Evolutionary conservation across 768 basidiomycete species (phyloP).

Genomic region (Lactarius psammicola): DNA sequence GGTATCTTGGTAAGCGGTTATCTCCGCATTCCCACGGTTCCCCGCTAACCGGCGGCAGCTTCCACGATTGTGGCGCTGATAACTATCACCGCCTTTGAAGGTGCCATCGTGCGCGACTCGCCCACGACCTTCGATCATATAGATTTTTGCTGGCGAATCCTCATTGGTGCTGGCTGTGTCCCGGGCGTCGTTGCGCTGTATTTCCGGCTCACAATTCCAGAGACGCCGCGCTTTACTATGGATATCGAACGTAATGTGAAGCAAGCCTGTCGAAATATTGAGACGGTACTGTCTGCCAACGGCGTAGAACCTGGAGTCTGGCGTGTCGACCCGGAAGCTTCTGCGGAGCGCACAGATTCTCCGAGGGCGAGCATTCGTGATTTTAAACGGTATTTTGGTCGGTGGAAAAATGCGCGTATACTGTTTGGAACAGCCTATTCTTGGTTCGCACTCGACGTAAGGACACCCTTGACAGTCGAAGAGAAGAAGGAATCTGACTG

Average conservation of each 20-base stretch:
- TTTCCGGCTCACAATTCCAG: slow-evolving; percentile 93
- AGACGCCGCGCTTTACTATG: slow-evolving; percentile 90
- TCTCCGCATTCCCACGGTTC: neutral
- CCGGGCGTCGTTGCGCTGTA: slow-evolving; percentile 81
- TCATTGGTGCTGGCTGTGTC: slow-evolving; percentile 84
- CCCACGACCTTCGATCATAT: slow-evolving; percentile 46
- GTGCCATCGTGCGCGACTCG: slow-evolving; percentile 47
- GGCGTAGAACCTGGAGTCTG: slow-evolving; percentile 37
- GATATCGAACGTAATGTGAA: slow-evolving; percentile 84
- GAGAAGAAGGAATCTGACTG: neutral
- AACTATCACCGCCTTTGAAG: slow-evolving; percentile 65
- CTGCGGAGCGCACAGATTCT: slow-evolving; percentile 57
- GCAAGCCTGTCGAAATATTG: slow-evolving; percentile 72
- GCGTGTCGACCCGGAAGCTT: slow-evolving; percentile 52
- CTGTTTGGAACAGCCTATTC: slow-evolving; percentile 76
- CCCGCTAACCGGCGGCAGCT: slow-evolving; percentile 37
- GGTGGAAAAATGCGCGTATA: slow-evolving; percentile 77
- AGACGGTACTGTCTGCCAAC: slow-evolving; percentile 53
- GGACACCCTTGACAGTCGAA: slow-evolving; percentile 34
- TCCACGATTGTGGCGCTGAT: slow-evolving; percentile 67
- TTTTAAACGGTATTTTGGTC: slow-evolving; percentile 64
- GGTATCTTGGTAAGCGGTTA: slow-evolving; percentile 61
- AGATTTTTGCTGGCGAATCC: slow-evolving; percentile 81
- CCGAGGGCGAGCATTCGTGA: slow-evolving; percentile 68
- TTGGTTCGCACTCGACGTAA: slow-evolving; percentile 85